These are phyloP conservation scores for Magnolia changhungtana DNA, from an alignment of 164 flowering plant species.

Conservation along the genomic window DNA sequence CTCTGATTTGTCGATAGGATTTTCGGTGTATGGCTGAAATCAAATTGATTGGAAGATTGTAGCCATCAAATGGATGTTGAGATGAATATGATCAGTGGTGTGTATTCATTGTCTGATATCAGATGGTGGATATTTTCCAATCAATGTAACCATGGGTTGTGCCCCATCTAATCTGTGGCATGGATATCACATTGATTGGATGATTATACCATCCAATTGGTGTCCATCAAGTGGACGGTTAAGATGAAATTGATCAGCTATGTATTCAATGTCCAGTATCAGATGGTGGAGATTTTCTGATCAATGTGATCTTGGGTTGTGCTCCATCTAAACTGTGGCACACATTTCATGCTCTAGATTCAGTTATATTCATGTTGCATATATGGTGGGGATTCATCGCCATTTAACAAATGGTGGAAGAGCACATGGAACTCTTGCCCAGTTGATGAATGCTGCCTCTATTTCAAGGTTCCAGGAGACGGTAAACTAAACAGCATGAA, in stretches of 20 bases:
- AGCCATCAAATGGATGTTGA: no score
- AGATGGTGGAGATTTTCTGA: background rate
- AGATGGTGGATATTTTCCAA: no score
- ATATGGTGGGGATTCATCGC: background rate
- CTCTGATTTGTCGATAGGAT: no score
- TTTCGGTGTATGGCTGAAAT: no score
- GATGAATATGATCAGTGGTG: no score
- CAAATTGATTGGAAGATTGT: background rate
- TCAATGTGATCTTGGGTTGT: background rate
- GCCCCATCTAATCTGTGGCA: background rate
- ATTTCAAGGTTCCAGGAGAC: no score
- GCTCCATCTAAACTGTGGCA: background rate
- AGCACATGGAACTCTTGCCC: background rate
- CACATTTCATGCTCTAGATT: background rate
- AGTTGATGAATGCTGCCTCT: background rate
- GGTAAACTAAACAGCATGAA: no score
- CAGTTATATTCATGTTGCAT: background rate
- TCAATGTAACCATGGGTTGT: no score
- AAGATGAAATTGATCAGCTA: background rate
- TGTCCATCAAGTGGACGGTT: no score
- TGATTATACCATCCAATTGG: no score
- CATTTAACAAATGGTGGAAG: no score
- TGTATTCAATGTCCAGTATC: background rate
- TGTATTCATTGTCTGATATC: no score
- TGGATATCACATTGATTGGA: background rate